Evolutionary conservation across 1,139 yeast species (phyloP).

Genomic region (Magnusiomyces ingens): DNA sequence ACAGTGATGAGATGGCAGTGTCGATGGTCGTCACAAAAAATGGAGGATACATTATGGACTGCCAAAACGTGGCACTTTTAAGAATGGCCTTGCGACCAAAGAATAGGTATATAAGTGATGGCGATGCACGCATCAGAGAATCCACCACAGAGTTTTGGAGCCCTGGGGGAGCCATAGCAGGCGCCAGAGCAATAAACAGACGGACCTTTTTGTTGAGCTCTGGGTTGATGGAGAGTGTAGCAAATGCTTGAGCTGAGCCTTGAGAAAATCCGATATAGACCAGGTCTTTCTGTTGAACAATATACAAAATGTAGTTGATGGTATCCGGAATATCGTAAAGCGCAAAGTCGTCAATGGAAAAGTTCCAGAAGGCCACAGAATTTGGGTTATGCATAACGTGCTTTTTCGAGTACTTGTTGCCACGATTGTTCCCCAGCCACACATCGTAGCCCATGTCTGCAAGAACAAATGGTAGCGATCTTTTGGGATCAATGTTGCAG

Average conservation of each 20-base stretch:
- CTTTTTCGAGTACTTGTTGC: conserved; percentile 73
- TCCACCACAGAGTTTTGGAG: conserved; percentile 70
- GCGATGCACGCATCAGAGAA: conserved; percentile 70
- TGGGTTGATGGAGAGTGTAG: conserved; percentile 65
- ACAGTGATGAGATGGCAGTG: conserved; percentile 54
- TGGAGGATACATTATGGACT: conserved; percentile 73
- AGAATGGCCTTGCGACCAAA: conserved; percentile 71
- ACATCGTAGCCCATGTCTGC: conserved; percentile 82
- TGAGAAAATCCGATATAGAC: conserved; percentile 83
- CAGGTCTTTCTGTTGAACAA: conserved; percentile 40
- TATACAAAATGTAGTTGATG: conserved; percentile 52
- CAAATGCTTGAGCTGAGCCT: conserved; percentile 89
- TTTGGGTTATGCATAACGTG: conserved; percentile 40
- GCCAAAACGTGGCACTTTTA: conserved; percentile 81
- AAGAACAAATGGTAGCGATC: conserved; percentile 67
- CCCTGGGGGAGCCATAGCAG: conserved; percentile 92
- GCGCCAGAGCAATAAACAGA: conserved; percentile 74
- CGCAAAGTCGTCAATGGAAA: conserved; percentile 80
- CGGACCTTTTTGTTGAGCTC: conserved; percentile 62
- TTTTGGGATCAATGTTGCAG: conserved; percentile 47
- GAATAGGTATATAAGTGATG: conserved; percentile 61
- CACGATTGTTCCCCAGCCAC: conserved; percentile 89
- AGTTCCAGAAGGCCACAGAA: conserved; percentile 65
- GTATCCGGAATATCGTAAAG: conserved; percentile 74
- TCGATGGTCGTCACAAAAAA: conserved; percentile 71